Base-by-base conservation (phyloP, 2,329 filamentous ascomycete genomes). In the Fusarium pseudograminearum region DNA sequence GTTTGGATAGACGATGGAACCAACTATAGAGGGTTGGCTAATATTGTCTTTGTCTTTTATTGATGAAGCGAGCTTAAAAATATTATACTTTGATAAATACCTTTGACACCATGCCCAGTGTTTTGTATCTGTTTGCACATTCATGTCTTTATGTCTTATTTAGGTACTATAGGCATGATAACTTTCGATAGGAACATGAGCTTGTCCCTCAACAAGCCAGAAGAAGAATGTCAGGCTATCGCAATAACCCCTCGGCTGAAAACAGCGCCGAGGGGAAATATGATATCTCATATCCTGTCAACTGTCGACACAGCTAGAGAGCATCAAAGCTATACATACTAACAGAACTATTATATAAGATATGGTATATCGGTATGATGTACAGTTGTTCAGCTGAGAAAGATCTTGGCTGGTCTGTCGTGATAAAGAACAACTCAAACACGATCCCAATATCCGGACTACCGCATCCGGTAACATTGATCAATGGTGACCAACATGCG, bases 21-120 rank as follows among this genome's bases (percentile, higher is more conserved):
- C 57, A 52, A 44, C 57, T 57, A 57, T 54, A 60, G 55, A 64
- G 40, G 33, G 45, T 60, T 64, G 62, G 50, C 31, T 33, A 42
- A 31, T 45, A 31, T 65, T 64, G 45, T 64, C 45, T 60, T 65
- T 64, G 50, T 64, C 45, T 57, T 44, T 58, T 59, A 30, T 61
- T 45, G 62, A 60, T 64, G 55, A 47, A 70, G 53, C 52, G 53
- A 67, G 62, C 67, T 53, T 66, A 50, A 67, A 67, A 58, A 63
- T 18, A 38, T 36, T 57, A 57, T 50, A 62, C 20, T 42, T 45
- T 40, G 45, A 56, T 50, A 40, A 51, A 57, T 48, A 54, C 47
- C 34, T 48, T 57, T 50, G 47, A 24, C 9, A n/a, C 30, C n/a
- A 46, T 67, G 47, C 34, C 56, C 56, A 5, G 38, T 55, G 16